Percentiles rank a stretch among this genome's conserved stretches.
Evolutionary conservation across 805 yeast species (phyloP).

Genomic region (Torulaspora delbrueckii): DNA sequence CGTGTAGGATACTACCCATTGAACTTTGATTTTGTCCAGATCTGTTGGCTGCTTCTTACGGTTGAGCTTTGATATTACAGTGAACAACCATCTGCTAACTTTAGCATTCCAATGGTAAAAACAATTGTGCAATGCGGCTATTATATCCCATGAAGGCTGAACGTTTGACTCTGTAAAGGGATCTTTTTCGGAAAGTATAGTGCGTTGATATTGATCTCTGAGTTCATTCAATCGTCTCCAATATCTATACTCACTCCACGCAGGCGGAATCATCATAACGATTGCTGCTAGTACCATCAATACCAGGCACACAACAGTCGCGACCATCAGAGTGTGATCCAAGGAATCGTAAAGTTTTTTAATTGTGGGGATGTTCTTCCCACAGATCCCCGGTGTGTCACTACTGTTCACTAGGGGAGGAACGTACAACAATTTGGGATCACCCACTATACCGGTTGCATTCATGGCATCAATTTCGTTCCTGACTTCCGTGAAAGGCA

Average conservation of each 20-base stretch:
- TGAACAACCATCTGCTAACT: slow-evolving; percentile 4
- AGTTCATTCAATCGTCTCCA: slow-evolving; percentile 47
- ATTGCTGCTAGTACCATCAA: slow-evolving; percentile 41
- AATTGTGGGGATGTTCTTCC: slow-evolving; percentile 38
- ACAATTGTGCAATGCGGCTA: slow-evolving; percentile 20
- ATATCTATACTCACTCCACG: slow-evolving; percentile 41
- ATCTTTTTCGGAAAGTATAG: slow-evolving; percentile 1
- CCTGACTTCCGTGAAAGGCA: slow-evolving; percentile 55
- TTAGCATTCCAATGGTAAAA: slow-evolving; percentile 23
- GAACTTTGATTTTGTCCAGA: slow-evolving; percentile 20
- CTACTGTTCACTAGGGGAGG: slow-evolving; percentile 35
- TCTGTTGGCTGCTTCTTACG: neutral
- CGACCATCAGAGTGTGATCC: slow-evolving; percentile 32
- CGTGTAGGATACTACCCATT: slow-evolving; percentile 42
- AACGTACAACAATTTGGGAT: slow-evolving; percentile 34
- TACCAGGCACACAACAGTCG: slow-evolving; percentile 39
- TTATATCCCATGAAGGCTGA: slow-evolving; percentile 14
- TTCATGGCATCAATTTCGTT: slow-evolving; percentile 37
- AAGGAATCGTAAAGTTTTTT: slow-evolving; percentile 37
- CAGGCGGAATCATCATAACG: slow-evolving; percentile 40
- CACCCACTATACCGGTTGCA: slow-evolving; percentile 23
- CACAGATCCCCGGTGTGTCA: slow-evolving; percentile 36
- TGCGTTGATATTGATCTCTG: slow-evolving; percentile 24
- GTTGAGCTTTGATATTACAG: neutral
- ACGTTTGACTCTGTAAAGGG: slow-evolving; percentile 2